Percentiles rank a stretch among this genome's conserved stretches.
phyloP scores from a whole-genome alignment of 805 yeast genomes.

The Schwanniomyces sp. region DNA sequence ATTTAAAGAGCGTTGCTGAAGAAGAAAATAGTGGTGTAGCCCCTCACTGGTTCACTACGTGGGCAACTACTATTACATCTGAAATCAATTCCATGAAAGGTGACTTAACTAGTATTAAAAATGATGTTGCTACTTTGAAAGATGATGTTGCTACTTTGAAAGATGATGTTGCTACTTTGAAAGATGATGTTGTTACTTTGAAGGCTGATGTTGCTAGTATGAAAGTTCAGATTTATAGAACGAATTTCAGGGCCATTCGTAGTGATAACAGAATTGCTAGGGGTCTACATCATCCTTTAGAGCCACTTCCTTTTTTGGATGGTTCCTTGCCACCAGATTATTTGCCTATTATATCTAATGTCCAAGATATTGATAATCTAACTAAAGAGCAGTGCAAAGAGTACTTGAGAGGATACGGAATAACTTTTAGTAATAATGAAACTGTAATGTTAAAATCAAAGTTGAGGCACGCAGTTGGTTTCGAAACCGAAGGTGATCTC shows the following conservation, averaged over 20 bases:
- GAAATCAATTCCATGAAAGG: background rate
- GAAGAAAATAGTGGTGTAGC: background rate
- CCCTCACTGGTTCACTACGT: background rate
- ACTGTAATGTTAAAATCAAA: background rate
- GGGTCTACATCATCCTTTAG: background rate
- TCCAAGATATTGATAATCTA: slow-evolving; percentile 2
- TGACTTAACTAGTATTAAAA: background rate
- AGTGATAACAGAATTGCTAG: background rate
- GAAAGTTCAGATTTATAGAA: background rate
- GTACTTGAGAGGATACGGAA: slow-evolving; percentile 1
- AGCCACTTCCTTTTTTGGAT: slow-evolving; percentile 1
- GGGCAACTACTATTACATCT: background rate
- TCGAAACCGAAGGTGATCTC: background rate
- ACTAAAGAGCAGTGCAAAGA: background rate
- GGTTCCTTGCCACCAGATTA: background rate
- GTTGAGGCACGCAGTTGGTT: background rate
- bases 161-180: background rate
- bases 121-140: background rate
- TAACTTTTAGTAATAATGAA: background rate
- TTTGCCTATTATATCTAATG: background rate
- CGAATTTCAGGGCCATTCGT: background rate
- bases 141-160: background rate
- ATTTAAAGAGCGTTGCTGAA: background rate
- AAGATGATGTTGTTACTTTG: background rate
- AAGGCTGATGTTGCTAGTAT: background rate